Conservation (phyloP, 352 stramenopile species). For the Pythium scleroteichum region DNA sequence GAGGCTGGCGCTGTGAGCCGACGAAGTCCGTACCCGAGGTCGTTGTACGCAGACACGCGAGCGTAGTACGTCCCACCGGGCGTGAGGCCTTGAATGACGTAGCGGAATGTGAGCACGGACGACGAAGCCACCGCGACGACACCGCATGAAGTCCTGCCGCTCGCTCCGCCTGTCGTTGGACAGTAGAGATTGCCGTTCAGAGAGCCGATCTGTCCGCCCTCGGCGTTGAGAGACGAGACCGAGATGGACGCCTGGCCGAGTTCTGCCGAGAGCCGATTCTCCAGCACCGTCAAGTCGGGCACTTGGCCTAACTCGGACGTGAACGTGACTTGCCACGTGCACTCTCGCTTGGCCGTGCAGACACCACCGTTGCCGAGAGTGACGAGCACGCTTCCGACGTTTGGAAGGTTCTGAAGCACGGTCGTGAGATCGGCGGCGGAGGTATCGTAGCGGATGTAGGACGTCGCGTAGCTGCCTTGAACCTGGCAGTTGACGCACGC, state of each 20-base stretch:
- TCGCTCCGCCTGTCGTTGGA: constrained; percentile 34
- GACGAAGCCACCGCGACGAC: constrained; percentile 28
- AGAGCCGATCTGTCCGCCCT: constrained; percentile 37
- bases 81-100: constrained; percentile 55
- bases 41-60: constrained; percentile 69
- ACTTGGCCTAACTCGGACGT: constrained; percentile 59
- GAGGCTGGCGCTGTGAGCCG: constrained; percentile 57
- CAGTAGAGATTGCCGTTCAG: constrained; percentile 54
- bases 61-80: constrained; percentile 66
- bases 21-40: constrained; percentile 60
- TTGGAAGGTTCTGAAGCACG: constrained; percentile 92
- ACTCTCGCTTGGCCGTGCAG: constrained; percentile 55
- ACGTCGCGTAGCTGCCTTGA: constrained; percentile 55
- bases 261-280: constrained; percentile 48
- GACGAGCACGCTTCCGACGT: constrained; percentile 91
- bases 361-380: constrained; percentile 27
- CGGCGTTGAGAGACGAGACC: constrained; percentile 29
- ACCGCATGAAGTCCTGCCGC: constrained; percentile 41
- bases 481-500: constrained; percentile 77
- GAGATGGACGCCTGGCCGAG: constrained; percentile 40
- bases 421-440: constrained; percentile 62
- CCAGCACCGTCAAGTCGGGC: constrained; percentile 42
- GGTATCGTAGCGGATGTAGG: constrained; percentile 72
- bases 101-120: constrained; percentile 42
- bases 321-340: constrained; percentile 82